phyloP scores from a whole-genome alignment of 2,329 filamentous ascomycete species.

The Anthostomella pinea region DNA sequence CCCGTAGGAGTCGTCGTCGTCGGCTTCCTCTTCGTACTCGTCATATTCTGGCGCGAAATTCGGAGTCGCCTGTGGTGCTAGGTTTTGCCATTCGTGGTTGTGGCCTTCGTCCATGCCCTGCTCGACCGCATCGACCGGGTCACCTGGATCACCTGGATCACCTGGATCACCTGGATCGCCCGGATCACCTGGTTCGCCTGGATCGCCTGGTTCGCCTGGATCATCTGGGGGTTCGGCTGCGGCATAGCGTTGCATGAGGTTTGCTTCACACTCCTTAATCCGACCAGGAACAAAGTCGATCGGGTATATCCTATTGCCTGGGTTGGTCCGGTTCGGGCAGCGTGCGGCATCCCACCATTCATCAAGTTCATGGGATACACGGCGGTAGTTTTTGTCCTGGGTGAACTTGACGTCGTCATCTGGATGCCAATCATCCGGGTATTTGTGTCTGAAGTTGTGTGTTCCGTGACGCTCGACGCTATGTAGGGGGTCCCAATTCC shows the following conservation, averaged over 20 bases:
- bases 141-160: too few species aligned
- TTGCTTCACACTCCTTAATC: conserved; percentile 57
- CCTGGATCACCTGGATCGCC: too few species aligned
- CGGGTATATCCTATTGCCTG: conserved; percentile 57
- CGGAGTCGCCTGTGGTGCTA: conserved; percentile 40
- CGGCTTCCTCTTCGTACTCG: conserved; percentile 47
- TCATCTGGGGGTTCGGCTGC: conserved; percentile 35
- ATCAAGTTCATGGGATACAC: conserved; percentile 63
- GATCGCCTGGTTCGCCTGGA: too few species aligned
- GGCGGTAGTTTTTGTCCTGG: conserved; percentile 57
- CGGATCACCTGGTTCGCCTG: too few species aligned
- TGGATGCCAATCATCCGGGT: too few species aligned
- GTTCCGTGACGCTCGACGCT: too few species aligned
- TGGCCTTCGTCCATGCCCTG: conserved; percentile 35
- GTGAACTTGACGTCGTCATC: conserved; percentile 56
- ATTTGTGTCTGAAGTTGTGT: too few species aligned
- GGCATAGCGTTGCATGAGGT: conserved; percentile 55
- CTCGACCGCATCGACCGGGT: conserved; percentile 31
- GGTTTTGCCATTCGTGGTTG: conserved; percentile 35
- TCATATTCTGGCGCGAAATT: conserved; percentile 45
- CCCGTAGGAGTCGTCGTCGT: conserved; percentile 74
- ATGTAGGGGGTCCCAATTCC: too few species aligned
- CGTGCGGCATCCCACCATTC: conserved; percentile 62
- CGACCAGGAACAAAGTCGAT: conserved; percentile 57
- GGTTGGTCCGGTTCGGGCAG: conserved; percentile 58